Percentiles rank a stretch among this genome's conserved stretches.
Evolutionary conservation across 176 grass and related monocot genomes (phyloP).

Genomic region (Cenchrus fungigraminus): DNA sequence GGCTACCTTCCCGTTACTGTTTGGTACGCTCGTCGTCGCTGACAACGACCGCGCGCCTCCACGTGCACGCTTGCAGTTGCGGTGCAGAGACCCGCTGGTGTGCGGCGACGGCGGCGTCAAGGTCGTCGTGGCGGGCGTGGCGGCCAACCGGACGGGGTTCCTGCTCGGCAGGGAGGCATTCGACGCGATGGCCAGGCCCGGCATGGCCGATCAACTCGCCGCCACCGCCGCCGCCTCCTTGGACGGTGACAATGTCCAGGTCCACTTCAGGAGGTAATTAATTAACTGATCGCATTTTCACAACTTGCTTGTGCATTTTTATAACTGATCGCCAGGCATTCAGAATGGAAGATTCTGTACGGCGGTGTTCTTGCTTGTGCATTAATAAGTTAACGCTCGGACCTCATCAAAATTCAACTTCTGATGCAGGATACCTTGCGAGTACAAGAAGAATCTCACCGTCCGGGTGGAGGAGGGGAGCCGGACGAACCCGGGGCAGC

Average conservation of each 20-base stretch:
- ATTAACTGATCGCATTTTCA: neutral
- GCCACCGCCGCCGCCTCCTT: neutral
- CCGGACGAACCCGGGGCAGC: neutral
- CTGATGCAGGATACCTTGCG: slow-evolving; percentile 53
- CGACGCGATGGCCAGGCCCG: slow-evolving; percentile 40
- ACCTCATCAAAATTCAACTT: neutral
- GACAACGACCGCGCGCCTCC: no score
- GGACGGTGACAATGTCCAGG: slow-evolving; percentile 9
- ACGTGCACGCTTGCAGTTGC: slow-evolving; percentile 39
- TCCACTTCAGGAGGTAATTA: slow-evolving; percentile 59
- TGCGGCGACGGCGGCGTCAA: slow-evolving; percentile 60
- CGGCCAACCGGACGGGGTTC: slow-evolving; percentile 44
- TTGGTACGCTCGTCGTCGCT: no score
- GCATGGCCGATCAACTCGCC: slow-evolving; percentile 16
- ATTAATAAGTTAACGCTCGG: no score
- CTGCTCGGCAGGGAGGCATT: slow-evolving; percentile 49
- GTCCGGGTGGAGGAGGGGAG: slow-evolving; percentile 56
- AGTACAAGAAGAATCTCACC: slow-evolving; percentile 47
- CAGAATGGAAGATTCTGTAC: no score
- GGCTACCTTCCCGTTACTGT: no score
- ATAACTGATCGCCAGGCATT: no score
- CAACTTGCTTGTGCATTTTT: no score
- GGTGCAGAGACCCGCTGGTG: slow-evolving; percentile 41
- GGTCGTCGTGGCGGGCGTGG: slow-evolving; percentile 47
- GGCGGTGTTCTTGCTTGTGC: no score